Conservation (phyloP, 2,329 filamentous ascomycete species). For the Colletotrichum karsti region DNA sequence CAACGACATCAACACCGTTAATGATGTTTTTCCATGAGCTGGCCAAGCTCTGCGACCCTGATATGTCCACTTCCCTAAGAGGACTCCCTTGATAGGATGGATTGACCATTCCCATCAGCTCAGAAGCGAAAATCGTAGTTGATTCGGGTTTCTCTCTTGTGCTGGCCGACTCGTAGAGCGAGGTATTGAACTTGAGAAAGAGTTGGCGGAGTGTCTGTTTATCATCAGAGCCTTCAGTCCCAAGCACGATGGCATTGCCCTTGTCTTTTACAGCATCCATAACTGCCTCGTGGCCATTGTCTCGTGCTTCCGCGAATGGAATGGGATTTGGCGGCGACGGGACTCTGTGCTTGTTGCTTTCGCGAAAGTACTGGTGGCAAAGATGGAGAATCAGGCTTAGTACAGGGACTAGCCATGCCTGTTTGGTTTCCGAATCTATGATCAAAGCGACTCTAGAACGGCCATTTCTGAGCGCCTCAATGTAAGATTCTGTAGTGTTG, state of each 20-base stretch:
- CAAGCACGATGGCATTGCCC: not conserved
- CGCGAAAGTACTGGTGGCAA: not conserved
- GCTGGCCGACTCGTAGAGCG: not conserved
- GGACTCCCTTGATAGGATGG: not conserved
- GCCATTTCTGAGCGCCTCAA: not conserved
- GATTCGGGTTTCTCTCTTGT: not conserved
- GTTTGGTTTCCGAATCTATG: not conserved
- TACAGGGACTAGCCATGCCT: not conserved
- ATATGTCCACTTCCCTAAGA: not conserved
- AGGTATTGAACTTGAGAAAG: not conserved
- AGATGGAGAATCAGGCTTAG: not conserved
- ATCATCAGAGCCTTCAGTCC: not conserved
- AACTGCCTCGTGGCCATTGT: not conserved
- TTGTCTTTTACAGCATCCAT: not conserved
- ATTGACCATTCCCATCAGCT: not conserved
- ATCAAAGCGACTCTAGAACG: not conserved
- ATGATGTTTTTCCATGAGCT: not conserved
- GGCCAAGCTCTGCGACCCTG: not conserved
- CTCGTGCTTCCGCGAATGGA: not conserved
- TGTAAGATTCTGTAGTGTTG: not conserved
- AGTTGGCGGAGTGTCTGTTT: too few species aligned
- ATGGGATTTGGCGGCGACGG: not conserved
- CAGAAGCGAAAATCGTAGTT: not conserved
- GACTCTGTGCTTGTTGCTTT: not conserved
- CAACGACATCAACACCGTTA: not conserved